Base-by-base conservation (phyloP, 768 basidiomycete species). In the Psilocybe subaeruginosa region DNA sequence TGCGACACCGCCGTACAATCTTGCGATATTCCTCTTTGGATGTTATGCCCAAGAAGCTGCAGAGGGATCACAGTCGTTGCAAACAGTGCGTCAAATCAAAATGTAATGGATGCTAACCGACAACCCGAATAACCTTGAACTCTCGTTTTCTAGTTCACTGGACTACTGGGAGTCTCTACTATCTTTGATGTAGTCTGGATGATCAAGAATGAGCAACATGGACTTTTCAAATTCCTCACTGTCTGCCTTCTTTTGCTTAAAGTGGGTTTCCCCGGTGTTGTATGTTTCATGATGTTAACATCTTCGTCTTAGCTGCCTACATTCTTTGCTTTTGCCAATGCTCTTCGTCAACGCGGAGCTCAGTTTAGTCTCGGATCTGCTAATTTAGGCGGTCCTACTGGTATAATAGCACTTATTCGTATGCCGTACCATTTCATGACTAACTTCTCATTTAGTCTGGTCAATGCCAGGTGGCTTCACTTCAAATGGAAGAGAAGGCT, bases 1-100 rank as follows among this genome's bases (percentile, higher is more conserved):
- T 69, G 64, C 77, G 0, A 75, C 85, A 0, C 90, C 92, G 1
- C 70, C 80, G 1, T 95, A 95, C 73, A 95, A 95, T 70, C 78
- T 95, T 19, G 87, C 93, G n/a, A 79, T 95, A 55, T 89, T 92
- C 64, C 80, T 95, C 27, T 93, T 93, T 63, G 93, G 93, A 0
- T 75, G 78, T 1, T 88, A 92, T 71, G 87, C 82, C 0, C 87
- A 90, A 67, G 92, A 94, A 68, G 85, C 80, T 58, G 75, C 77
- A 8, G 91, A 92, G 52, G 85, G 85, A 0, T 66, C 79, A 4
- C 85, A 88, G 63, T 87, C 90, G 4, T 71, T 91, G 67, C 87
- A 87, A 68, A 77, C 79, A 51, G 92, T 91, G 66, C 63, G 82
- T 59, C 17, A 31, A 52, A 31, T 23, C 29, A 59, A 46, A 33